Conservation (phyloP, 768 basidiomycete genomes). For the Phanerodontia chrysosporium region DNA sequence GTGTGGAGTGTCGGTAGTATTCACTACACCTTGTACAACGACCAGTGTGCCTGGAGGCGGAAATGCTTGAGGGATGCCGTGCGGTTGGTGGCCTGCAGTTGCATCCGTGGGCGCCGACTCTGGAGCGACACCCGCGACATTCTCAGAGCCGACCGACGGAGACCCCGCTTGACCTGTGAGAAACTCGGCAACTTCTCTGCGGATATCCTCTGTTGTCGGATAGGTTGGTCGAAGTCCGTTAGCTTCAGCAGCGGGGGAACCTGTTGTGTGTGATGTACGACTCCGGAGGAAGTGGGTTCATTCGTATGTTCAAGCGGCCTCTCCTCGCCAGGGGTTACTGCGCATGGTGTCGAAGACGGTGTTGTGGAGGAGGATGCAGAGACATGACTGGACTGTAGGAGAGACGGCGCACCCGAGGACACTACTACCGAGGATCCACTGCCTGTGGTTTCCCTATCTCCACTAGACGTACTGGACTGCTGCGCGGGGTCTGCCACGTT, state of each 20-base stretch:
- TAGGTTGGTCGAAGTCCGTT: background rate
- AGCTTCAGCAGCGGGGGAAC: background rate
- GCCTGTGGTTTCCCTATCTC: constrained; percentile 20
- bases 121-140: background rate
- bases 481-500: constrained; percentile 15
- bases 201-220: constrained; percentile 9
- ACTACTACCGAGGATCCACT: background rate
- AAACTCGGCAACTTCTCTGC: constrained; percentile 19
- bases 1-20: constrained; percentile 63
- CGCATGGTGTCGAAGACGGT: background rate
- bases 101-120: constrained; percentile 5
- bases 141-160: background rate
- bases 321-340: background rate
- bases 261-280: background rate
- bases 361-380: constrained; percentile 1
- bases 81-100: background rate
- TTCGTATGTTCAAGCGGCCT: constrained; percentile 6
- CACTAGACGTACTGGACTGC: constrained; percentile 8
- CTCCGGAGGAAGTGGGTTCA: background rate
- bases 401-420: constrained; percentile 1
- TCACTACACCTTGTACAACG: constrained; percentile 80
- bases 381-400: background rate
- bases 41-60: constrained; percentile 76
- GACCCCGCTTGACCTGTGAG: background rate
- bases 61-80: constrained; percentile 32